These are phyloP conservation scores for Talaromyces nanjingensis DNA, from an alignment of 495 filamentous ascomycete genomes.

Conservation along the genomic window DNA sequence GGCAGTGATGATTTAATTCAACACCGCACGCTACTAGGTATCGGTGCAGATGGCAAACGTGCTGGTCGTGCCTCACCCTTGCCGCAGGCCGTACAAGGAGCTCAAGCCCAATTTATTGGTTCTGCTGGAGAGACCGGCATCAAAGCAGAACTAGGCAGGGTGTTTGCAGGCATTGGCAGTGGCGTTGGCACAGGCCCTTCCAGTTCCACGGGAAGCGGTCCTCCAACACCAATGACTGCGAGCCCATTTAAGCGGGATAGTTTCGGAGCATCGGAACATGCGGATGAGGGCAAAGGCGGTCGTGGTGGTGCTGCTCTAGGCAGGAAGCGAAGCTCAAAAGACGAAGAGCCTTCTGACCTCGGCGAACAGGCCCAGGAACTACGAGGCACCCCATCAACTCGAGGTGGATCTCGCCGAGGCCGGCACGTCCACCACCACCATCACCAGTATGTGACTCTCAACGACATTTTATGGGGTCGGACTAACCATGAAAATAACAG, in stretches of 20 bases:
- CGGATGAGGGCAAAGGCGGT: constrained; percentile 29
- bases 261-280: constrained; percentile 27
- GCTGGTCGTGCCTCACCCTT: constrained; percentile 64
- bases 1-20: constrained; percentile 53
- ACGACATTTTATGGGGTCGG: constrained; percentile 11
- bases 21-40: constrained; percentile 37
- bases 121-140: constrained; percentile 74
- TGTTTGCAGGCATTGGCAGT: constrained; percentile 87
- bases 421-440: constrained; percentile 49
- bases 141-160: constrained; percentile 85
- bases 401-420: constrained; percentile 48
- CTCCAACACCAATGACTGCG: constrained; percentile 46
- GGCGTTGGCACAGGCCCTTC: constrained; percentile 60
- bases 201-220: constrained; percentile 39
- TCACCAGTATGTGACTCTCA: constrained; percentile 55
- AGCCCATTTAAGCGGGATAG: constrained; percentile 50
- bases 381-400: constrained; percentile 49
- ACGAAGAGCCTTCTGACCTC: constrained; percentile 52
- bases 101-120: constrained; percentile 68
- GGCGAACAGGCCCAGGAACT: constrained; percentile 53
- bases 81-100: constrained; percentile 88
- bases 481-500: constrained; percentile 31
- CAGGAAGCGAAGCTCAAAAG: constrained; percentile 48
- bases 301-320: constrained; percentile 46
- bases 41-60: constrained; percentile 38